These are phyloP conservation scores for Populus simonii DNA, from an alignment of 345 rosid genomes.

Conservation along the genomic window DNA sequence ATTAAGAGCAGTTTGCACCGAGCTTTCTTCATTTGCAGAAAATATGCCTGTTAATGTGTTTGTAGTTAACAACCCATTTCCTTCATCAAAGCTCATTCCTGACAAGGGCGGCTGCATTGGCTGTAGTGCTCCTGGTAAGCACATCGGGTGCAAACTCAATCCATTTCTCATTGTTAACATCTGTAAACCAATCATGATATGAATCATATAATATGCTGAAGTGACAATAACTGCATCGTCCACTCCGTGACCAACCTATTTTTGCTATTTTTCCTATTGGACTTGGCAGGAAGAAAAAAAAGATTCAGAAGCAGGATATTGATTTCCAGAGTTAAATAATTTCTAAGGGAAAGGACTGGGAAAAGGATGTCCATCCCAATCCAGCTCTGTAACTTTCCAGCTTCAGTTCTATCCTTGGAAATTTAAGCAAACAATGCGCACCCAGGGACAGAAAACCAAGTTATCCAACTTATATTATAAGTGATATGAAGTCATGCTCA, in stretches of 20 bases:
- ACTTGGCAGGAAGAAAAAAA: not conserved
- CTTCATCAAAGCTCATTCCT: slow-evolving; percentile 41
- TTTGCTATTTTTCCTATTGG: not conserved
- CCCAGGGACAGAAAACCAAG: not conserved
- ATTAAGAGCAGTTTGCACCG: slow-evolving; percentile 21
- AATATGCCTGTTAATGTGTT: slow-evolving; percentile 28
- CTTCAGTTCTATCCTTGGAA: not conserved
- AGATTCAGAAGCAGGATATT: no score
- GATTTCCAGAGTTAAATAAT: no score
- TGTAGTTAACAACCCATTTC: slow-evolving; percentile 31
- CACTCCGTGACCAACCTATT: not conserved
- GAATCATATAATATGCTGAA: not conserved
- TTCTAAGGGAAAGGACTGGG: no score
- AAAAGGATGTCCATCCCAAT: not conserved
- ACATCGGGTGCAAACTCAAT: slow-evolving; percentile 47
- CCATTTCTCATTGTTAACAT: slow-evolving; percentile 65
- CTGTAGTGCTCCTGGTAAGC: slow-evolving; percentile 48
- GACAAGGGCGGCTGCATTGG: slow-evolving; percentile 38
- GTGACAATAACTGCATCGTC: not conserved
- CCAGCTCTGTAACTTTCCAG: not conserved
- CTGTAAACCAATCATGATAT: slow-evolving; percentile 33
- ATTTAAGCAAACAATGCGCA: not conserved
- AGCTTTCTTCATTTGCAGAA: slow-evolving; percentile 37
- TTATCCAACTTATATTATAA: no score
- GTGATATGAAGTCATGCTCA: not conserved